Base-by-base conservation (phyloP, 2,329 filamentous ascomycete species). In the Pestalotiopsis sp. region DNA sequence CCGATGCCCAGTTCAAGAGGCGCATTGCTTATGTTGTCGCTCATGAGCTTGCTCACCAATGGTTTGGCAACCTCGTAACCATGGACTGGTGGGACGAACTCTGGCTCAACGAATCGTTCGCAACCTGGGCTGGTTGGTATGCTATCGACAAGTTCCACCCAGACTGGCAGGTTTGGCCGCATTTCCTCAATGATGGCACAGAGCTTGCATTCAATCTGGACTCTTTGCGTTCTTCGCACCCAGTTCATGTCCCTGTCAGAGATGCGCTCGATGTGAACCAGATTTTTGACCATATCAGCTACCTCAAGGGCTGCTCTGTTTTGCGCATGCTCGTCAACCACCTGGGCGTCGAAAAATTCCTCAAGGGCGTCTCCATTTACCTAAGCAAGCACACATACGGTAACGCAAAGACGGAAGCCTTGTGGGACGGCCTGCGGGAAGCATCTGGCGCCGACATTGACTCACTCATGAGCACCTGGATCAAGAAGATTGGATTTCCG, bases 11-110 rank as follows among this genome's bases (percentile, higher is more conserved):
- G 72, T 98, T 95, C 83, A 95, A 94, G 81, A 98, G 97, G 80
- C 89, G 95, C 49, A 92, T 99, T 71, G 96, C 96, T 39, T 98
- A 99, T 76, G 95, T 98, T 68, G 95, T 98, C 64, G 95, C 96
- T n/a, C 96, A 99, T 81, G 96, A 99, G 81, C 87, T 99, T 71
- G 96, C 95, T 67, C 94, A 97, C 78, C 94, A 97, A 82, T 97
- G 95, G 95, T 97, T 97, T 75, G 94, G 94, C 49, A 97, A 97
- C 79, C 87, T 97, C 12, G 94, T 97, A 58, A 97, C 95, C 5
- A 97, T 97, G 94, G 93, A 97, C 79, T 97, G 94, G 94, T 96
- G 93, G 93, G 93, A 92, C 77, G 93, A 97, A 82, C 87, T 96
- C 55, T 97, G 94, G 94, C 87, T 97, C 65, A 97, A 97, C 76